Evolutionary conservation across 1,284 basidiomycete species (phyloP).

Genomic region (Cryptococcus sp.): DNA sequence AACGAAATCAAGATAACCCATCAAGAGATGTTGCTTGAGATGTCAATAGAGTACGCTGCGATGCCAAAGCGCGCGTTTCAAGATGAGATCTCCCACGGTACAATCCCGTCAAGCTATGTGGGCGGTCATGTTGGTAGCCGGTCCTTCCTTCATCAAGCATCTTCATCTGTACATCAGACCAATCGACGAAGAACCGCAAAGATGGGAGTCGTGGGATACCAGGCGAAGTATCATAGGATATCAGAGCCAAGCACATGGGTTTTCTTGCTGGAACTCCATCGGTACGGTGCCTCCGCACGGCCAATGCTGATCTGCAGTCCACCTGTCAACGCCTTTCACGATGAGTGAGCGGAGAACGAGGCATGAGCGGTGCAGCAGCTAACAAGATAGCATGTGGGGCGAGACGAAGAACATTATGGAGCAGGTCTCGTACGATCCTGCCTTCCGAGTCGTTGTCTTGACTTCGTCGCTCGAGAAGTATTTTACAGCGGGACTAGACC

Average conservation of each 20-base stretch:
- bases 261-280: constrained; percentile 42
- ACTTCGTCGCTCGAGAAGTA: constrained; percentile 63
- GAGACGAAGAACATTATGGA: constrained; percentile 63
- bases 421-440: constrained; percentile 53
- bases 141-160: too few relatives aligned
- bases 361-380: neutral
- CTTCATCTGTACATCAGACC: too few relatives aligned
- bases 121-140: too few relatives aligned
- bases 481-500: constrained; percentile 75
- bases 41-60: too few relatives aligned
- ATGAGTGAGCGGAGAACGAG: constrained; percentile 47
- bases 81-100: too few relatives aligned
- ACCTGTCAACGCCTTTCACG: constrained; percentile 71
- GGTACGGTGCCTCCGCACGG: constrained; percentile 27
- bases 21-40: too few relatives aligned
- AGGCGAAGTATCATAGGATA: constrained; percentile 31
- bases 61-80: too few relatives aligned
- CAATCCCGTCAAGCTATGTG: too few relatives aligned
- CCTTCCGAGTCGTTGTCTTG: constrained; percentile 65
- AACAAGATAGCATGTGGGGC: constrained; percentile 55
- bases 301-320: constrained; percentile 45
- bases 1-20: too few relatives aligned
- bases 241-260: constrained; percentile 34
- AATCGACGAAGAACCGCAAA: too few relatives aligned
- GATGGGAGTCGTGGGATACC: constrained; percentile 9